Base-by-base conservation (phyloP, 2,329 filamentous ascomycete genomes). In the Sporothrix euskadiensis region DNA sequence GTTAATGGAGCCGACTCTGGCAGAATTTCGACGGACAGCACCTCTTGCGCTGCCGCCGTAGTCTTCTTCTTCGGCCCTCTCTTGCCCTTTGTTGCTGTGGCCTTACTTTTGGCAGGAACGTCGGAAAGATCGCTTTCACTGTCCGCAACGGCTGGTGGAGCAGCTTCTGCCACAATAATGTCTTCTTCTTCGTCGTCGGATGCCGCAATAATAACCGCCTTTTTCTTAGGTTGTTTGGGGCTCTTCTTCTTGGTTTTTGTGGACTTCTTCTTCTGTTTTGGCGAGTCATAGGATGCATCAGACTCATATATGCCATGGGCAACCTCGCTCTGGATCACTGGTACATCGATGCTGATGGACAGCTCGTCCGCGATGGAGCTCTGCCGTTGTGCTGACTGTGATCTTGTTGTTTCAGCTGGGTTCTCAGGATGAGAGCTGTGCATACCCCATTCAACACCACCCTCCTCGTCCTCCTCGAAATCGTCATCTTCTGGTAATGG, bases 61-160 rank as follows among this genome's bases (percentile, higher is more conserved):
- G 4, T 26, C 22, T 39, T 73, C 49, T 70, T 63, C n/a, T 61
- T 74, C n/a, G 84, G 80, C 4, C 85, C 84, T 69, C 84, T 80
- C 74, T 71, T 69, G 52, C 81, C 83, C 72, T 78, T 79, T 12
- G 22, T 12, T n/a, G 30, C n/a, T 3, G 61, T 7, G 52, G 8
- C 3, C 22, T 72, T 56, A 32, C 59, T 54, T n/a, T 71, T 54
- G 30, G 10, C n/a, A 4, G 12, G 30, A 7, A 14, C 47, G 32
- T 32, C 70, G 8, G 59, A 41, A 14, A 54, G 35, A 47, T 65
- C 57, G 44, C 44, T 71, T 12, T 71, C 44, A 7, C 39, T 59
- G n/a, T 59, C 68, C 8, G 35, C 35, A 35, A 35, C 35, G 7
- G 35, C 68, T 5, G 32, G 54, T 12, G 26, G 69, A 30, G 41